phyloP scores from a whole-genome alignment of 139 green algal species.

The Micromonas commoda region DNA sequence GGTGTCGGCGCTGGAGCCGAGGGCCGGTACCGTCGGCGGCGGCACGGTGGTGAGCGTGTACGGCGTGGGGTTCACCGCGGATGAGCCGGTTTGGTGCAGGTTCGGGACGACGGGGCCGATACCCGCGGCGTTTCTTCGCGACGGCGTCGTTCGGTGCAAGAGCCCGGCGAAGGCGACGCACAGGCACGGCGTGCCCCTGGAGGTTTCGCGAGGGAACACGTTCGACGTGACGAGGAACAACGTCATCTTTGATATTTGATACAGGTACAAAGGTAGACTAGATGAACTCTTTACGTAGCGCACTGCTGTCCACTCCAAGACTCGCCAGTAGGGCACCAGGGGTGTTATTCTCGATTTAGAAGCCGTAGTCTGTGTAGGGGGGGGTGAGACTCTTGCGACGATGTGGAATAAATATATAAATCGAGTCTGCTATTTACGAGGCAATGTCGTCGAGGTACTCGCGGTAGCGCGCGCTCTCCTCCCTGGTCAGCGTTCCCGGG shows the following conservation, averaged over 20 bases:
- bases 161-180: background rate
- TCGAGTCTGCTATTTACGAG: background rate
- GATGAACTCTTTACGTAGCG: background rate
- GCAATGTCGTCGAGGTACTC: background rate
- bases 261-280: constrained; percentile 17
- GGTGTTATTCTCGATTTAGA: background rate
- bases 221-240: background rate
- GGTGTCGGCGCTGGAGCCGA: background rate
- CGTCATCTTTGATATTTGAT: constrained; percentile 2
- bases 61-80: background rate
- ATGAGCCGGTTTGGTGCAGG: constrained; percentile 8
- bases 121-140: background rate
- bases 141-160: constrained; percentile 1
- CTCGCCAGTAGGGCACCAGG: background rate
- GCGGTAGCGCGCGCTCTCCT: background rate
- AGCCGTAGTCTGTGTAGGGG: background rate
- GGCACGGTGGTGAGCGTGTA: background rate
- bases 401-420: constrained; percentile 11
- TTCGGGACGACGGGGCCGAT: constrained; percentile 9
- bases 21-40: background rate
- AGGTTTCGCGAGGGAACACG: background rate
- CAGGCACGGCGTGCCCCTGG: background rate
- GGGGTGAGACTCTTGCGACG: too few species aligned
- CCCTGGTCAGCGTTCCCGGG: background rate
- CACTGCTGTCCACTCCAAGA: background rate